Evolutionary conservation across 768 basidiomycete genomes (phyloP), one percentile per base, ranked within the genome.

Genomic region (Collybia mongolica): DNA sequence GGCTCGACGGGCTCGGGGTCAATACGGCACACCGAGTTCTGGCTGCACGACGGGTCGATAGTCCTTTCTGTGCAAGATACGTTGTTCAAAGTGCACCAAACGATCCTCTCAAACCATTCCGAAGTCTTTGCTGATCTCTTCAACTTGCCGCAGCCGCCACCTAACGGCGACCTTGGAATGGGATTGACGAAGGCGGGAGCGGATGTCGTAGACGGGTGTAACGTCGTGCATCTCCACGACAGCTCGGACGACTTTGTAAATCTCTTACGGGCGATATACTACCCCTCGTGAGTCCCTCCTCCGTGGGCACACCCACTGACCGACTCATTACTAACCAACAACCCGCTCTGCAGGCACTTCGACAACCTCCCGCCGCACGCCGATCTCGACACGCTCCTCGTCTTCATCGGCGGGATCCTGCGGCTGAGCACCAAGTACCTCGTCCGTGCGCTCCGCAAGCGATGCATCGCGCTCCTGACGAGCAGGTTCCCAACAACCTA

Each of bases 121-220:
- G 83, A 87, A 36, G 71, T 88, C 1, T 88, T 88, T 54, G 72
- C 74, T 14, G 83, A 80, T 52, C 67, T 87, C 44, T 81, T 88
- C 55, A 71, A 72, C 2, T 57, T 88, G 6, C 84, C 83, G 9
- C 81, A 79, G 52, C 81, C 81, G 5, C 59, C 63, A 41, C 12
- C 40, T 19, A 9, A 5, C 5, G 9, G 26, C 26, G 26, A 22
- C 20, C 11, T n/a, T n/a, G n/a, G n/a, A n/a, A n/a, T n/a, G n/a
- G n/a, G n/a, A n/a, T n/a, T n/a, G n/a, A n/a, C n/a, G n/a, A n/a
- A n/a, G 0, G 28, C 36, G n/a, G 23, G 19, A 2, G 47, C 41
- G 19, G 51, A 15, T 9, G 47, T 17, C 18, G 54, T 80, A 7
- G 81, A 83, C 11, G 75, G 73, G 4, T 82, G 79, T 49, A 74